Evolutionary conservation across 2,329 filamentous ascomycete genomes (phyloP).

Genomic region (Laburnicola sp.): DNA sequence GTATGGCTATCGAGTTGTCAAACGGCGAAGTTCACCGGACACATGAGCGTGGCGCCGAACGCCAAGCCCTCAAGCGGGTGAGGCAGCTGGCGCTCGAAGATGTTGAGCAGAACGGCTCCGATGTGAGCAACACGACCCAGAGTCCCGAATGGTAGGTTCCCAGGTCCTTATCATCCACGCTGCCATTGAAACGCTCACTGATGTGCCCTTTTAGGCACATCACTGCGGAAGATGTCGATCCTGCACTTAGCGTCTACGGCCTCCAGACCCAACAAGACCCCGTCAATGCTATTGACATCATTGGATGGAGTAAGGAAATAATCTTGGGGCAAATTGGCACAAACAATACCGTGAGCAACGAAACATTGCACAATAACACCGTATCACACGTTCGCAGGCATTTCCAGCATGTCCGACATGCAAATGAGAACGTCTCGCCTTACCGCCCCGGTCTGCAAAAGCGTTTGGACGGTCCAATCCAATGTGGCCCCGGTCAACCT

Average conservation of each 20-base stretch:
- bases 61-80: background rate
- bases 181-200: background rate
- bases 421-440: background rate
- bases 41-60: background rate
- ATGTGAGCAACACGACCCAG: background rate
- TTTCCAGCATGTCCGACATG: background rate
- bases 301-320: slow-evolving; percentile 8
- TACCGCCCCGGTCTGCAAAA: background rate
- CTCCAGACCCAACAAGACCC: slow-evolving; percentile 12
- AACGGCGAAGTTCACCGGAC: background rate
- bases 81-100: background rate
- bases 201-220: slow-evolving; percentile 2
- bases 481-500: slow-evolving; percentile 16
- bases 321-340: slow-evolving; percentile 10
- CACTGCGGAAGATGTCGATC: slow-evolving; percentile 3
- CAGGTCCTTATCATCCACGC: background rate
- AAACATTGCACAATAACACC: slow-evolving; percentile 1
- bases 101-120: background rate
- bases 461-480: slow-evolving; percentile 14
- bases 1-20: background rate
- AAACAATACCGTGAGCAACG: slow-evolving; percentile 4
- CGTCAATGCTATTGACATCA: slow-evolving; percentile 10
- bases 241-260: slow-evolving; percentile 5
- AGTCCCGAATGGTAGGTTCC: background rate
- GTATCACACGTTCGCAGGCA: background rate